Base-by-base conservation (phyloP, 176 grass and related monocot genomes). In the Panicum miliaceum region DNA sequence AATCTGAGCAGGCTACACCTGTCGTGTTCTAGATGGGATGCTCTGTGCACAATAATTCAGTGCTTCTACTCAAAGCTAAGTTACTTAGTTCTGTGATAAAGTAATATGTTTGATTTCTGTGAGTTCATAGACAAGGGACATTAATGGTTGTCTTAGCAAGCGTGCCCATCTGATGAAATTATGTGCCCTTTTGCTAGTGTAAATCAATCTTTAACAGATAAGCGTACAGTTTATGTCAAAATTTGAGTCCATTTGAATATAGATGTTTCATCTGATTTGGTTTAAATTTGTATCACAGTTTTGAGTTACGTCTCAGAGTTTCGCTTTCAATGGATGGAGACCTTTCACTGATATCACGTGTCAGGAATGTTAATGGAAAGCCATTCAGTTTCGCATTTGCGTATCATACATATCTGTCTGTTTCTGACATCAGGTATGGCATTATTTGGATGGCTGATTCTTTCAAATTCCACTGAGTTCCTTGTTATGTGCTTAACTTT, bases 301-400 rank as follows among this genome's bases (percentile, higher is more conserved):
- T 95, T 77, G 92, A 98, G 82, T 93, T 93, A 26, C 92, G 95
- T 64, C 89, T 93, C 61, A 95, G 90, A 86, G 77, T 98, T 32
- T 95, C 90, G 76, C 92, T 98, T 73, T 84, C 93, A 35, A 93
- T 83, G 91, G 80, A 95, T 62, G 95, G 95, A 11, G 71, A 86
- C 80, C 87, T 98, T 22, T 82, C 90, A 66, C 52, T 98, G 60
- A 84, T 92, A 83, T 98, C 95, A 34, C 86, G 92, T 12, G 81
- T 95, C 45, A 87, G 92, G 81, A 98, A 98, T 78, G 81, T 98
- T 25, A 90, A 95, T 75, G 95, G 86, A 18, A 98, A 88, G 87
- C 75, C 92, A 77, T 98, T 98, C 78, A 93, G 85, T 82, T 98
- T 98, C 80, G 86, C 95, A 73, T 98, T 98, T 91, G 95, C 78